Conservation (phyloP, 768 basidiomycete genomes). For the Cystoderma amianthinum region DNA sequence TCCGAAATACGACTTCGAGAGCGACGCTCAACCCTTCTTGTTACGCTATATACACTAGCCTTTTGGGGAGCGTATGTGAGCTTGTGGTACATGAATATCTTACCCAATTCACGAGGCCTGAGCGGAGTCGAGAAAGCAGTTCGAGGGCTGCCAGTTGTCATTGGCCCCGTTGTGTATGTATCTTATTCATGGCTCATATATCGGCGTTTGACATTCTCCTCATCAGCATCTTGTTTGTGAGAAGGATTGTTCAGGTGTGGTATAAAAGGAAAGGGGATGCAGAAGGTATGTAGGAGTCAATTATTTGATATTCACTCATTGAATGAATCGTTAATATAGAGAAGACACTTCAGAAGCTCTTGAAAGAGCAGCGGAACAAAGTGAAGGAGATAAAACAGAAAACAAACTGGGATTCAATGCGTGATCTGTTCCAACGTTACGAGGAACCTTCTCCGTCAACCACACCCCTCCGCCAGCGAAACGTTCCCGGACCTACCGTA, state of each 20-base stretch:
- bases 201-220: constrained; percentile 3
- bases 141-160: constrained; percentile 50
- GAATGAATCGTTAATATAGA: constrained; percentile 40
- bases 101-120: constrained; percentile 31
- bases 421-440: constrained; percentile 84
- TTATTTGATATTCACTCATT: not conserved
- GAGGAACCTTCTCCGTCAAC: constrained; percentile 48
- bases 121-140: constrained; percentile 31
- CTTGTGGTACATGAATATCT: constrained; percentile 61
- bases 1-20: constrained; percentile 85
- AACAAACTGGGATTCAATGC: constrained; percentile 92
- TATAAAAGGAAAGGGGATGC: constrained; percentile 72
- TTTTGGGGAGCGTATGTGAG: constrained; percentile 67
- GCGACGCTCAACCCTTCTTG: constrained; percentile 67
- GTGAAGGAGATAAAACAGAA: constrained; percentile 97
- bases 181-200: not conserved
- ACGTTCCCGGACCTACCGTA: too few species aligned
- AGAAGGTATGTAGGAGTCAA: constrained; percentile 57
- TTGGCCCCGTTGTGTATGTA: constrained; percentile 77
- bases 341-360: constrained; percentile 63
- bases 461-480: constrained; percentile 37
- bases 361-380: constrained; percentile 75
- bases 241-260: constrained; percentile 80
- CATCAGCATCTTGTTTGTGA: constrained; percentile 62
- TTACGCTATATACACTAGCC: constrained; percentile 73